phyloP scores from a whole-genome alignment of 2,329 filamentous ascomycete species.

The Lachnellula suecica region DNA sequence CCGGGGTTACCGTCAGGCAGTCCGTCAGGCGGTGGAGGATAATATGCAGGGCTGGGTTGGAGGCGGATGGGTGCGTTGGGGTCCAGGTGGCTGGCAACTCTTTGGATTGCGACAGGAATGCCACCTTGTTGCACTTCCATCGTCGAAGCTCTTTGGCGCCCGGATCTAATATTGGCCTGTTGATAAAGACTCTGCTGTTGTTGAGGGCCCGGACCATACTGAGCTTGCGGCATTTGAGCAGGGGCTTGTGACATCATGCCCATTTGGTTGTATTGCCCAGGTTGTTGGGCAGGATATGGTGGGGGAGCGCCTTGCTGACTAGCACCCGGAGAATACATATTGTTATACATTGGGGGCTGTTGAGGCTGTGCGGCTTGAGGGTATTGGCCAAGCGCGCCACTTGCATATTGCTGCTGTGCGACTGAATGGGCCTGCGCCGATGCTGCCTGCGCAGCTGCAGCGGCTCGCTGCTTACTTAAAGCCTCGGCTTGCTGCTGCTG shows the following conservation, averaged over 20 bases:
- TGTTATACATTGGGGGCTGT: constrained; percentile 71
- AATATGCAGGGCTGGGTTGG: constrained; percentile 95
- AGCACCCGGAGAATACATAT: constrained; percentile 70
- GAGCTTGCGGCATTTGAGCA: constrained; percentile 63
- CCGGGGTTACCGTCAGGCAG: constrained; percentile 61
- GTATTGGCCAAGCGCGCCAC: constrained; percentile 46
- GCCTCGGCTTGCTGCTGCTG: constrained; percentile 96
- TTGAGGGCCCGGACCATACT: constrained; percentile 54
- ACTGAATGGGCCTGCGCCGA: constrained; percentile 54
- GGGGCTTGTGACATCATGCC: constrained; percentile 61
- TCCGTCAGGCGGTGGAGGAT: constrained; percentile 87
- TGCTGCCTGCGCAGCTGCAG: constrained; percentile 50
- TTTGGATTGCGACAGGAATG: constrained; percentile 88
- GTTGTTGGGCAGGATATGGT: constrained; percentile 72
- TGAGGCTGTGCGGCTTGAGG: constrained; percentile 39
- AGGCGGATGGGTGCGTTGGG: constrained; percentile 90
- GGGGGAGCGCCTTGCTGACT: constrained; percentile 62
- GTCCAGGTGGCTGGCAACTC: constrained; percentile 93
- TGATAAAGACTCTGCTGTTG: constrained; percentile 68
- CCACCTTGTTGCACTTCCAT: constrained; percentile 95
- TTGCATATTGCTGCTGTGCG: constrained; percentile 64
- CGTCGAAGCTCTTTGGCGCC: constrained; percentile 87
- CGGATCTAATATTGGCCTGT: constrained; percentile 74
- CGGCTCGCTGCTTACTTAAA: constrained; percentile 85
- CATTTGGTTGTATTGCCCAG: constrained; percentile 70